Conservation (phyloP, 2,329 filamentous ascomycete species). For the Colletotrichum spinosum region DNA sequence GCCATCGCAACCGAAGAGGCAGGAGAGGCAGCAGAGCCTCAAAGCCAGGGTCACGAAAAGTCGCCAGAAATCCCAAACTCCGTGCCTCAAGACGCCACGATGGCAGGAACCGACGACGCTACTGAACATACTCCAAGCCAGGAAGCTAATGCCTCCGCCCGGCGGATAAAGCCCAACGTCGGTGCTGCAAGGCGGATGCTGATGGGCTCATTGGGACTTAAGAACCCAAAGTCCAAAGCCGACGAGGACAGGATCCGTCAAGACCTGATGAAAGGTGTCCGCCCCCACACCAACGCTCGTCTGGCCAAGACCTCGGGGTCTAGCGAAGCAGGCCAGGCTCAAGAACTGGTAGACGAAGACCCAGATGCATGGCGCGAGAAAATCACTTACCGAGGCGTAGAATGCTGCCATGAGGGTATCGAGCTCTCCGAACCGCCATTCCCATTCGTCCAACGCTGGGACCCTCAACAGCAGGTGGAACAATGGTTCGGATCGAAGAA, state of each 20-base stretch:
- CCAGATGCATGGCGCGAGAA: conserved; percentile 78
- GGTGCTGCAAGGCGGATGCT: conserved; percentile 75
- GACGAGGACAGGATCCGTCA: conserved; percentile 74
- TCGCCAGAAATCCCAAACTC: conserved; percentile 8
- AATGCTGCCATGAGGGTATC: conserved; percentile 80
- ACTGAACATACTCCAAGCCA: neutral
- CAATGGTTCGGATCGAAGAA: conserved; percentile 49
- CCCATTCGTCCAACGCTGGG: conserved; percentile 91
- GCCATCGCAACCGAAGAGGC: conserved; percentile 39
- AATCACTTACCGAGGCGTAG: conserved; percentile 81
- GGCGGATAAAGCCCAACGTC: conserved; percentile 56
- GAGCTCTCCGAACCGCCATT: conserved; percentile 83
- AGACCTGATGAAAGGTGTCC: conserved; percentile 68
- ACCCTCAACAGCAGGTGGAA: conserved; percentile 73
- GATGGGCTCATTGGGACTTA: conserved; percentile 78
- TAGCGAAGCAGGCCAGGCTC: conserved; percentile 7
- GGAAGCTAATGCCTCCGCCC: conserved; percentile 30
- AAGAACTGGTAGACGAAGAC: conserved; percentile 52
- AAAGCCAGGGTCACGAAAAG: conserved; percentile 1
- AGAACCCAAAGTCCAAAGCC: conserved; percentile 74
- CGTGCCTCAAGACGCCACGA: conserved; percentile 5
- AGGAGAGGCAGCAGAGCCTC: neutral
- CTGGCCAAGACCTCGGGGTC: conserved; percentile 32
- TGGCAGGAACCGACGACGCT: neutral
- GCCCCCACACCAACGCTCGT: conserved; percentile 45